Percentiles rank a stretch among this genome's conserved stretches.
Conservation (phyloP, 177 flowering plant genomes). For the Vitis hybrid region DNA sequence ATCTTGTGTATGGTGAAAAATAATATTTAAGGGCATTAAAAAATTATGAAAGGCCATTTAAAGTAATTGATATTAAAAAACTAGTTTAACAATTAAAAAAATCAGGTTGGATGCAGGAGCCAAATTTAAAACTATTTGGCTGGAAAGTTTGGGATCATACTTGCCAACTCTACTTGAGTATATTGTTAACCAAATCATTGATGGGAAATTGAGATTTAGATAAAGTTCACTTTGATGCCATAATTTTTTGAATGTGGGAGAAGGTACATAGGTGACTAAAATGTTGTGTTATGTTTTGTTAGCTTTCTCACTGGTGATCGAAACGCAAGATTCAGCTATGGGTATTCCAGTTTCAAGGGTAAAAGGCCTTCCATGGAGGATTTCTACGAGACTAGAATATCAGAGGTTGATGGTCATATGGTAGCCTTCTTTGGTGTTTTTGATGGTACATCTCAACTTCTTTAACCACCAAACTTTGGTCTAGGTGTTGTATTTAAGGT, state of each 20-base stretch:
- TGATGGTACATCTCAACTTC: conserved; percentile 54
- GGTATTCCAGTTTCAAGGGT: conserved; percentile 77
- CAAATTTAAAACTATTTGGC: too few species aligned
- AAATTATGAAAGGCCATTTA: too few species aligned
- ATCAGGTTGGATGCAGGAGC: too few species aligned
- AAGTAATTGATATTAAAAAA: too few species aligned
- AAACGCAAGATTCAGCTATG: conserved; percentile 66
- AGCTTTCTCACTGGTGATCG: conserved; percentile 59
- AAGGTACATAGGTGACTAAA: conserved; percentile 7
- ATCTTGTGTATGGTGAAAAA: too few species aligned
- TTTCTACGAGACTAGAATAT: conserved; percentile 65
- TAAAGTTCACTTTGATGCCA: conserved; percentile 1
- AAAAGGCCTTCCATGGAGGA: conserved; percentile 88
- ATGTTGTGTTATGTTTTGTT: conserved; percentile 2
- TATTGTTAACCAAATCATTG: too few species aligned
- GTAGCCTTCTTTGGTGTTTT: conserved; percentile 83
- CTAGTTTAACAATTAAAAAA: too few species aligned
- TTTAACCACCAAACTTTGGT: neutral
- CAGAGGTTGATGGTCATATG: conserved; percentile 80
- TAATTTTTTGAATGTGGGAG: neutral
- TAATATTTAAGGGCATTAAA: too few species aligned
- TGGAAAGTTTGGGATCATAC: too few species aligned
- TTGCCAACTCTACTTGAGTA: too few species aligned
- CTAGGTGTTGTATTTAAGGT: neutral
- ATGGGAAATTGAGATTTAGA: neutral